Evolutionary conservation across 805 yeast species (phyloP).

Genomic region (Candida dendrica): DNA sequence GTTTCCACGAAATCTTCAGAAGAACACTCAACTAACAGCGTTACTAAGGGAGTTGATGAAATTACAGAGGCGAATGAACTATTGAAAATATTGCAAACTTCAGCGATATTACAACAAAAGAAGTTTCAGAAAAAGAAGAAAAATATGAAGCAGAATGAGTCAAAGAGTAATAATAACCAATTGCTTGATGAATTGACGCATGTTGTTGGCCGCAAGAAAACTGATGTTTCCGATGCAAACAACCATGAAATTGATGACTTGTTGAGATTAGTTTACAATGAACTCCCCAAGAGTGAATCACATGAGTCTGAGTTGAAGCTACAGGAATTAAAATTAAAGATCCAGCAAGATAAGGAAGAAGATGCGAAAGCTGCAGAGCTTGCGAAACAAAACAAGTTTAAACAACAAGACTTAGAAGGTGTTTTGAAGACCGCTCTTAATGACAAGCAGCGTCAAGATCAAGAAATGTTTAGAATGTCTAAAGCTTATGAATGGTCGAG

Average conservation of each 20-base stretch:
- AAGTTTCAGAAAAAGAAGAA: no score
- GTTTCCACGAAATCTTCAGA: no score
- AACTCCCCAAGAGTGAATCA: slow-evolving; percentile 1
- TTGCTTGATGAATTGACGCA: no score
- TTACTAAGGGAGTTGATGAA: no score
- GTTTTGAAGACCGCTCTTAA: slow-evolving; percentile 38
- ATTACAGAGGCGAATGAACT: no score
- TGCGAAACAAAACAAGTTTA: no score
- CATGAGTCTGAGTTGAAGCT: slow-evolving; percentile 1
- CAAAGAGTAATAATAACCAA: no score
- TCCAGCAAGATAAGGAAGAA: background rate
- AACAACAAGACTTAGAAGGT: slow-evolving; percentile 24
- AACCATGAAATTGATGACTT: slow-evolving; percentile 1
- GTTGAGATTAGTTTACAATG: background rate
- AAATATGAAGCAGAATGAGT: no score
- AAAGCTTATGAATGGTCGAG: slow-evolving; percentile 48
- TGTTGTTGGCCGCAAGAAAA: no score
- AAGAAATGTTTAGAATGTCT: slow-evolving; percentile 37
- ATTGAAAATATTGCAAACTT: no score
- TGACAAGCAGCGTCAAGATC: slow-evolving; percentile 31
- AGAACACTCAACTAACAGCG: no score
- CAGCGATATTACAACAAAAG: no score
- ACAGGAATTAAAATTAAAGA: background rate
- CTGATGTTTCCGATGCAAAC: background rate
- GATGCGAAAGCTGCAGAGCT: background rate